phyloP scores from a whole-genome alignment of 805 yeast genomes.

The Ogataea angusta region DNA sequence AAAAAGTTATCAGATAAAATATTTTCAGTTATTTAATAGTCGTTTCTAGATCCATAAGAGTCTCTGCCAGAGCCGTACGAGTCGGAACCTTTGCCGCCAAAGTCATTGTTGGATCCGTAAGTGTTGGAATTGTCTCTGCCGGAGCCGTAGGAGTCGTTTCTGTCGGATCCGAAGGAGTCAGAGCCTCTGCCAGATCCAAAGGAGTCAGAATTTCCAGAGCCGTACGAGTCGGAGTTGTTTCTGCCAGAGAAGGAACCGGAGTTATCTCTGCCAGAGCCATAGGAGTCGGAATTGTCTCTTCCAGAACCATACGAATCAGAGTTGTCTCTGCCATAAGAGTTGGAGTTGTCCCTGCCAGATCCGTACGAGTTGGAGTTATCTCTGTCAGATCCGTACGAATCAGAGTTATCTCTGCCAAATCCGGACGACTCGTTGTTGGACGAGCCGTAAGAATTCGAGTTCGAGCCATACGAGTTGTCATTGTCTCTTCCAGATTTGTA shows the following conservation, averaged over 20 bases:
- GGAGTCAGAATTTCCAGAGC: slow-evolving; percentile 28
- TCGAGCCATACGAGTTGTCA: slow-evolving; percentile 3
- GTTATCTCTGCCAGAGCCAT: slow-evolving; percentile 27
- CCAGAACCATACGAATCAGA: slow-evolving; percentile 31
- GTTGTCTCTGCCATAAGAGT: slow-evolving; percentile 27
- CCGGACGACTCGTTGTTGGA: slow-evolving; percentile 22
- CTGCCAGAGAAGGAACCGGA: slow-evolving; percentile 28
- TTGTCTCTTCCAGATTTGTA: slow-evolving; percentile 21
- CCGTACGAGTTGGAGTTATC: slow-evolving; percentile 32
- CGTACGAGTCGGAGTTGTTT: slow-evolving; percentile 31
- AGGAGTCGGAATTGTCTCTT: slow-evolving; percentile 18
- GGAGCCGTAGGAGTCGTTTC: slow-evolving; percentile 18
- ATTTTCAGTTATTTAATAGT: slow-evolving; percentile 5
- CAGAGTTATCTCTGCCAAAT: slow-evolving; percentile 23
- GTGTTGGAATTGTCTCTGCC: slow-evolving; percentile 10
- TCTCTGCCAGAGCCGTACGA: slow-evolving; percentile 21
- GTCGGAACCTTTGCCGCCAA: slow-evolving; percentile 9
- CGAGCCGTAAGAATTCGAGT: slow-evolving; percentile 32
- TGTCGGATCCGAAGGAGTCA: slow-evolving; percentile 31
- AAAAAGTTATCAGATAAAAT: slow-evolving; percentile 2
- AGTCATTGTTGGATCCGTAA: slow-evolving; percentile 6
- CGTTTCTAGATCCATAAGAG: slow-evolving; percentile 24
- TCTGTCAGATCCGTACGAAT: slow-evolving; percentile 32
- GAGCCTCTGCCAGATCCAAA: slow-evolving; percentile 23
- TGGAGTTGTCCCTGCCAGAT: slow-evolving; percentile 26